Evolutionary conservation across 768 basidiomycete genomes (phyloP).

Genomic region (Suillus weaverae): DNA sequence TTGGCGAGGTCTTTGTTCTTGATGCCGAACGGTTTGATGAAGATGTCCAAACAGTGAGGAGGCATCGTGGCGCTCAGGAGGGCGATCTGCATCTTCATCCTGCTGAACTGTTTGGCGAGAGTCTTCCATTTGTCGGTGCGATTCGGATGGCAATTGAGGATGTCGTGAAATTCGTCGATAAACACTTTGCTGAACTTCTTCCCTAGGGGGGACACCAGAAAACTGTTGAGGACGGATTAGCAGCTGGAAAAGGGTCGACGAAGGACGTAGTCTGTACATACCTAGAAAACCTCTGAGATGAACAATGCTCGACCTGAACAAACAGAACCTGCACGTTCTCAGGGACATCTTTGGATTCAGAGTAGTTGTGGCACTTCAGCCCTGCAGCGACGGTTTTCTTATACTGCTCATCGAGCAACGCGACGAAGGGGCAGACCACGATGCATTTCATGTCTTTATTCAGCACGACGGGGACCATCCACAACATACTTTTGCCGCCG

Average conservation of each 20-base stretch:
- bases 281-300: neutral
- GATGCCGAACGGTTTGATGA: neutral
- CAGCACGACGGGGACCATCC: neutral
- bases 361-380: constrained; percentile 1
- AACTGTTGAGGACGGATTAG: neutral
- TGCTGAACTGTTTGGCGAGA: neutral
- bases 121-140: neutral
- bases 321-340: neutral
- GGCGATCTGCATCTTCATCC: too few relatives aligned
- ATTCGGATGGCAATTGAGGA: neutral
- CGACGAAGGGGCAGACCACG: neutral
- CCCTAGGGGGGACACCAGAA: neutral
- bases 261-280: too few relatives aligned
- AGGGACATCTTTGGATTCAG: neutral
- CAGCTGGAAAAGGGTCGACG: too few relatives aligned
- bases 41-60: too few relatives aligned
- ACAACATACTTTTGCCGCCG: neutral
- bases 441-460: neutral
- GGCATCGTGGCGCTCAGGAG: too few relatives aligned
- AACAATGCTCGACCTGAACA: neutral
- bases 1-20: too few relatives aligned
- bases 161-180: neutral
- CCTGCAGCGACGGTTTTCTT: neutral
- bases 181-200: neutral
- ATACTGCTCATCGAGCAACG: neutral